Evolutionary conservation across 2,329 filamentous ascomycete genomes (phyloP).

Genomic region (Bertia moriformis): DNA sequence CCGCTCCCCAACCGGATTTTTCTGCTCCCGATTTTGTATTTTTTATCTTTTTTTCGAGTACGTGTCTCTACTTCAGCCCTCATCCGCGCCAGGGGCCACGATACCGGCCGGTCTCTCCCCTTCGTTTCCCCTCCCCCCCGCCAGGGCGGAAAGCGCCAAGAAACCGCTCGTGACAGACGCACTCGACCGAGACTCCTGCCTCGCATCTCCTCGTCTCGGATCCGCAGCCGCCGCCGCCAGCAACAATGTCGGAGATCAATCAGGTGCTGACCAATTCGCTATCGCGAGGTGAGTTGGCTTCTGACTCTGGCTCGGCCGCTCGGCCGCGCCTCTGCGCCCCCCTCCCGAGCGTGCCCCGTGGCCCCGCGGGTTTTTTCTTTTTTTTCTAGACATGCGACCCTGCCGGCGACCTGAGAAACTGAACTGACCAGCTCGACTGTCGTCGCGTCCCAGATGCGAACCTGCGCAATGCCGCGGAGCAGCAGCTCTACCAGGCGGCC

Average conservation of each 20-base stretch:
- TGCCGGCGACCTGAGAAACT: constrained; percentile 5
- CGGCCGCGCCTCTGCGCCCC: constrained; percentile 4
- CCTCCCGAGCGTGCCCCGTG: constrained; percentile 3
- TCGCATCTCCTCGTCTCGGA: too few relatives aligned
- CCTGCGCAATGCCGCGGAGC: constrained; percentile 80
- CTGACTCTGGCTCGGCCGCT: constrained; percentile 6
- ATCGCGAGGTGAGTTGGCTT: constrained; percentile 62
- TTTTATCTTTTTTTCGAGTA: too few relatives aligned
- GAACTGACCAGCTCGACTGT: constrained; percentile 18
- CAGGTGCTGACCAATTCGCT: constrained; percentile 94
- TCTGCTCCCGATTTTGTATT: too few relatives aligned
- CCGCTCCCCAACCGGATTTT: too few relatives aligned
- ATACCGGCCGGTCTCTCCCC: too few relatives aligned
- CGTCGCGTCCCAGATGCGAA: constrained; percentile 54
- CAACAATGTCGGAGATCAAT: constrained; percentile 97
- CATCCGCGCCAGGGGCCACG: too few relatives aligned
- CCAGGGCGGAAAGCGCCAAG: too few relatives aligned
- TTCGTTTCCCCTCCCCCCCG: too few relatives aligned
- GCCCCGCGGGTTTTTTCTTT: constrained; percentile 4
- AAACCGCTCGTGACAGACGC: too few relatives aligned
- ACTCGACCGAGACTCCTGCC: too few relatives aligned
- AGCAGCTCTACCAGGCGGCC: constrained; percentile 82
- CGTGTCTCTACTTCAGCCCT: too few relatives aligned
- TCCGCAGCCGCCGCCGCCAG: too few relatives aligned
- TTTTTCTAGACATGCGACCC: constrained; percentile 5